These are phyloP conservation scores for Cyclanthera cordifolia DNA, from an alignment of 306 rosid genomes.

Conservation along the genomic window DNA sequence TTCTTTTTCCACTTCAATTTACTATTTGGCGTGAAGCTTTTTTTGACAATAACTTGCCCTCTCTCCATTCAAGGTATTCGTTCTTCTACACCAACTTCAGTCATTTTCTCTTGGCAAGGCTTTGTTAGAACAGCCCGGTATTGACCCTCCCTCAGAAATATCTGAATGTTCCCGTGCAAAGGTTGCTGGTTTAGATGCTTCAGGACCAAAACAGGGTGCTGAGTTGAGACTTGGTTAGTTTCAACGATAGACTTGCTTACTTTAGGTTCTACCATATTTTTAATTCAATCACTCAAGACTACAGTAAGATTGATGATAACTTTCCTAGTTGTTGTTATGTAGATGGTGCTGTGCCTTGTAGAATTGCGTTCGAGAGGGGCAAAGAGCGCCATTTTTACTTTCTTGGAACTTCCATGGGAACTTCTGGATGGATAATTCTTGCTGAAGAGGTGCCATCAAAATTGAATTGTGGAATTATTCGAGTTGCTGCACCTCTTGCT, in stretches of 20 bases:
- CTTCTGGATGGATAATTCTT: slow-evolving; percentile 69
- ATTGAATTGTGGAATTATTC: slow-evolving; percentile 52
- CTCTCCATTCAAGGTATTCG: slow-evolving; percentile 51
- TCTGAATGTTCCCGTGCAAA: slow-evolving; percentile 37
- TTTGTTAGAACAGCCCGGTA: slow-evolving; percentile 65
- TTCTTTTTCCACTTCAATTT: neutral
- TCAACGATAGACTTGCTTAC: slow-evolving; percentile 4
- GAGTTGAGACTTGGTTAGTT: slow-evolving; percentile 75
- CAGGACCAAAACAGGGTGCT: slow-evolving; percentile 61
- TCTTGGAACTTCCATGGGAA: slow-evolving; percentile 55
- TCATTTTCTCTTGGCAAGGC: slow-evolving; percentile 65
- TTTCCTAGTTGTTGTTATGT: slow-evolving; percentile 22
- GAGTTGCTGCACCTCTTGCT: slow-evolving; percentile 73
- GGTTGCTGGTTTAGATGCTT: slow-evolving; percentile 44
- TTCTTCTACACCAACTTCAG: slow-evolving; percentile 75
- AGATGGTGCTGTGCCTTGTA: slow-evolving; percentile 77
- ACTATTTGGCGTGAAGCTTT: neutral
- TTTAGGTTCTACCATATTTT: neutral
- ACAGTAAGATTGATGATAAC: slow-evolving; percentile 10
- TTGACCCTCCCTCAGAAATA: slow-evolving; percentile 41
- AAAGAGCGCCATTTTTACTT: slow-evolving; percentile 63
- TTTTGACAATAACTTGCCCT: neutral
- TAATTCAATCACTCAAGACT: neutral
- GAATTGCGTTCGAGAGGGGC: slow-evolving; percentile 88
- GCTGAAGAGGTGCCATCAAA: slow-evolving; percentile 70